Evolutionary conservation across 2,329 filamentous ascomycete species (phyloP), one percentile per base, ranked within the genome.

Genomic region (Sporothrix phasma): DNA sequence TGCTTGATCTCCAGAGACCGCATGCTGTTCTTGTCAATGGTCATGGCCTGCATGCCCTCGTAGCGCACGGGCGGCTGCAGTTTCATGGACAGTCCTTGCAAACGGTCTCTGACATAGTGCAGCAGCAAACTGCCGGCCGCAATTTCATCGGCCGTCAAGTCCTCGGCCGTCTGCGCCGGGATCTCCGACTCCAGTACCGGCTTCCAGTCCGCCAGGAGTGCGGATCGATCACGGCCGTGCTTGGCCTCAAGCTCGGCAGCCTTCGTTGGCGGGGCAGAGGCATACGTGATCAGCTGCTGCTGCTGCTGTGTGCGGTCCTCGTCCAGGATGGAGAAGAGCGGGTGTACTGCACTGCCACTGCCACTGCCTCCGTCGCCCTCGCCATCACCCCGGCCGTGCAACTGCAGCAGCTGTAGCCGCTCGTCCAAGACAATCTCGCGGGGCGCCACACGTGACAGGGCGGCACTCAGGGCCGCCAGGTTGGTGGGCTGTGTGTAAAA

Each of bases 21-120:
- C 76, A 99, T 82, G 68, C 89, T 97, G 71, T 92, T 96, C 72
- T 88, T 92, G 76, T 99, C 94, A 69, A 99, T 95, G 60, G 79
- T 83, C 90, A 99, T 94, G 67, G 88, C 86, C 67, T 95, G 85
- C 71, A 89, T 80, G 61, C 84, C 81, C 68, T 89, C 85, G 69
- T 90, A 84, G 65, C 90, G 87, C 41, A 87, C 78, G 2, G 94
- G 94, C 51, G 90, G 86, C 73, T 95, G 92, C 46, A 99, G 81
- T 73, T 89, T 91, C 77, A 96, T 85, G 71, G 84, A 86, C 62
- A 87, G 78, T 19, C 90, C 90, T 70, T 89, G 88, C 19, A 97
- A 78, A 61, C 91, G 86, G 69, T 88, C 84, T 66, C 85, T 84
- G 62, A 96, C 88, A 74, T 97, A 99, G 69, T 90, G 84, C 13